Conservation (phyloP, 192 early-diverging fungal species). For the Podila verticillata region DNA sequence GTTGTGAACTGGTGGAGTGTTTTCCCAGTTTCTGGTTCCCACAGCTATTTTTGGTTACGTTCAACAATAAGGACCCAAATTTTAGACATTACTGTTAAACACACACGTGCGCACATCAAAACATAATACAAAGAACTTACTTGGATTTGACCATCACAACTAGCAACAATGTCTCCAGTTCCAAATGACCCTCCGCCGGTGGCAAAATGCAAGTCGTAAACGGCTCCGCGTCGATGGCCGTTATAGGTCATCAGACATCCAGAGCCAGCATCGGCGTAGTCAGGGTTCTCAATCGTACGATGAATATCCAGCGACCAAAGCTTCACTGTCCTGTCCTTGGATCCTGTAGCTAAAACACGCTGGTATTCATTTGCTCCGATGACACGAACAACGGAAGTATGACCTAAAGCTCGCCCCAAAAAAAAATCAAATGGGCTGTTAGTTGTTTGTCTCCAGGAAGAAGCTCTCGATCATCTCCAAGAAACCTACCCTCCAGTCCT, state of each 20-base stretch:
- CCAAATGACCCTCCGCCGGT: conserved; percentile 55
- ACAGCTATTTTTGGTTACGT: conserved; percentile 47
- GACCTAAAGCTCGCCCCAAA: conserved; percentile 53
- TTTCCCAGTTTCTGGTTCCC: conserved; percentile 66
- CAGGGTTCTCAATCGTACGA: conserved; percentile 63
- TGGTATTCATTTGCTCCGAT: conserved; percentile 63
- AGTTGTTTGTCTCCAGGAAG: no score
- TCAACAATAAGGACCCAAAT: no score
- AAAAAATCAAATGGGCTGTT: no score
- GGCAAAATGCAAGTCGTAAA: conserved; percentile 63
- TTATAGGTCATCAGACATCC: conserved; percentile 63
- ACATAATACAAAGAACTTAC: conserved; percentile 35
- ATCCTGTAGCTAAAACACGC: conserved; percentile 66
- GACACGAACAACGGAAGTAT: conserved; percentile 59
- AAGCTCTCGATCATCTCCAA: no score
- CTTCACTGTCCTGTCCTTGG: conserved; percentile 68
- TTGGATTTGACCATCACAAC: conserved; percentile 68
- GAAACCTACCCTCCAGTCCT: conserved; percentile 57
- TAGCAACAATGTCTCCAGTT: conserved; percentile 59
- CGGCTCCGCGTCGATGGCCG: conserved; percentile 57
- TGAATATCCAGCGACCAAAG: conserved; percentile 71
- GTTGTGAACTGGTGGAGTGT: conserved; percentile 60
- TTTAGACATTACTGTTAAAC: background rate
- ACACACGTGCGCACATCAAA: background rate
- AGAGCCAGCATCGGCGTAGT: conserved; percentile 57